Base-by-base conservation (phyloP, 306 rosid species). In the Hippophae rhamnoides region DNA sequence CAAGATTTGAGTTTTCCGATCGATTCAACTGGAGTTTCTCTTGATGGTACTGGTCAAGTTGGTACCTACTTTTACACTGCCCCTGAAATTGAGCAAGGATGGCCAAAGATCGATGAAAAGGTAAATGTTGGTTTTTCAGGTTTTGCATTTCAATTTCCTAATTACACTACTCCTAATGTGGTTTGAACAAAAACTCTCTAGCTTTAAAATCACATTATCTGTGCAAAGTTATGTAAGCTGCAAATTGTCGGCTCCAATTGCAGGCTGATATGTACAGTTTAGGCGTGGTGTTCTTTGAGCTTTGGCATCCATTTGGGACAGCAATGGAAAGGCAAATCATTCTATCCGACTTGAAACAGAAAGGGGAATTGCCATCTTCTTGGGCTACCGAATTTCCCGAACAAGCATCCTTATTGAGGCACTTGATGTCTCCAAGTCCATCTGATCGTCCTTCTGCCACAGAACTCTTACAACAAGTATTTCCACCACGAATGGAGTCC, bases 21-120 rank as follows among this genome's bases (percentile, higher is more conserved):
- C 47, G 98, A 87, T 69, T 63, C 87, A n/a, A 63, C 68, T 65
- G 95, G 89, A 63, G 81, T 85, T 74, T 87, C 98, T 64, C 61
- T 78, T 64, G 98, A 87, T 77, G 95, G 96, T 70, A 90, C 98
- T 44, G 98, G 98, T 75, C 96, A 85, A 81, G 89, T 90, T 57
- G 98, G 98, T 57, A 87, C 98, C 45, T 85, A 87, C 73, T 87
- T 87, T 78, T 90, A 90, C 74, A 90, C 94, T 55, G 98, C 96
- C 60, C 98, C 98, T 60, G 98, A 90, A 83, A 90, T 90, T 85
- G 98, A 90, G 72, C 98, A 90, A 73, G 87, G 89, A 67, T 90
- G 98, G 98, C 98, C 95, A 8, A 90, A 90, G 80, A 90, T 90
- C 74, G 96, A 90, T 77, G 98, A 90, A 79, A 90, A 87, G 87